These are phyloP conservation scores for Halophytophthora batemanensis DNA, from an alignment of 352 stramenopile species.

Conservation along the genomic window DNA sequence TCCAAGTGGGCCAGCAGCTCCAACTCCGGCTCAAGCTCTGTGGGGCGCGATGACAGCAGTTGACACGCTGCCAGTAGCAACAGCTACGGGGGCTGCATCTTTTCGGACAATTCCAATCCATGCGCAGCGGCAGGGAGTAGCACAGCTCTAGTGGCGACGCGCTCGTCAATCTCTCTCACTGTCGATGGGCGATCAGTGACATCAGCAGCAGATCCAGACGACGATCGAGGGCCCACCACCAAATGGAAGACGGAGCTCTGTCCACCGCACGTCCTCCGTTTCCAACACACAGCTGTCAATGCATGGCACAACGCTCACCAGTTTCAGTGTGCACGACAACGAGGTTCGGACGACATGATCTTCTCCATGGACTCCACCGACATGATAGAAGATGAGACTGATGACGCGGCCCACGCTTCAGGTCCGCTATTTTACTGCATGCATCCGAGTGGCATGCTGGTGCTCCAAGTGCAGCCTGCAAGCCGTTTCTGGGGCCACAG, in stretches of 20 bases:
- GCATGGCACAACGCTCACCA: slow-evolving; percentile 17
- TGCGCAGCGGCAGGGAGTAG: slow-evolving; percentile 11
- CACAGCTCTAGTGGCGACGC: slow-evolving; percentile 6
- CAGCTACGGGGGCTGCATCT: slow-evolving; percentile 2
- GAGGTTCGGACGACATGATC: slow-evolving; percentile 27
- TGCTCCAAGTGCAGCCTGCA: slow-evolving; percentile 45
- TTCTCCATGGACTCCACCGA: slow-evolving; percentile 19
- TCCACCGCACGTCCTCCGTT: no score
- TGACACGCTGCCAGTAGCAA: slow-evolving; percentile 15
- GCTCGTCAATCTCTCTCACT: slow-evolving; percentile 7
- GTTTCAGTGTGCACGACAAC: slow-evolving; percentile 19
- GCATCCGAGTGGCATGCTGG: slow-evolving; percentile 39
- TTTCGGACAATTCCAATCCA: no score
- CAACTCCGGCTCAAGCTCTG: no score
- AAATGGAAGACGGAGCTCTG: no score
- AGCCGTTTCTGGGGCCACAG: no score
- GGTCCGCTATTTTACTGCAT: slow-evolving; percentile 35
- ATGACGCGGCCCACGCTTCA: slow-evolving; percentile 5
- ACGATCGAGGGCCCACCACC: slow-evolving; percentile 16
- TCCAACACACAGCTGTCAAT: no score
- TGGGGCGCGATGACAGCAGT: slow-evolving; percentile 10
- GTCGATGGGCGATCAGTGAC: slow-evolving; percentile 20
- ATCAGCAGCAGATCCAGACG: slow-evolving; percentile 19
- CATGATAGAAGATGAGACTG: neutral
- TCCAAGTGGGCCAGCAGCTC: no score